These are phyloP conservation scores for Lathyrus sativus DNA, from an alignment of 306 rosid genomes.

Conservation along the genomic window DNA sequence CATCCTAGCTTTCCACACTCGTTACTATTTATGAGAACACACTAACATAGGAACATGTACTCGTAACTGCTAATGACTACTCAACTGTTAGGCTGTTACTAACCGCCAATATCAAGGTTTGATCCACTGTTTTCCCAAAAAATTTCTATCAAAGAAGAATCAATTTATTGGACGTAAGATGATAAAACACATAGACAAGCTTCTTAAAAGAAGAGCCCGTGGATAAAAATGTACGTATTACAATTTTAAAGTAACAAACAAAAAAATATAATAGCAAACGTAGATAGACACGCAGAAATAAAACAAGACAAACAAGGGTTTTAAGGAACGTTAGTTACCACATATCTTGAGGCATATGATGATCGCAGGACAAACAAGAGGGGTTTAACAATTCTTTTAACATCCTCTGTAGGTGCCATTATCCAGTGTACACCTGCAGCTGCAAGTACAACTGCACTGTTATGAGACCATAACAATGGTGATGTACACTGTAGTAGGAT, in stretches of 20 bases:
- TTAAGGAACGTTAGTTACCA: constrained; percentile 59
- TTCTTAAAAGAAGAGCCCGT: constrained; percentile 25
- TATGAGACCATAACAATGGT: constrained; percentile 93
- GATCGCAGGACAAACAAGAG: constrained; percentile 82
- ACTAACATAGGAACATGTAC: not conserved
- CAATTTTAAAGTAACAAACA: constrained; percentile 14
- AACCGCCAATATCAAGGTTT: not conserved
- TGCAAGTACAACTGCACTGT: constrained; percentile 96
- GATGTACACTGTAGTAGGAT: constrained; percentile 86
- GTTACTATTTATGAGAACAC: not conserved
- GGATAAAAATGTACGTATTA: constrained; percentile 1
- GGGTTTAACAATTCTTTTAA: constrained; percentile 79
- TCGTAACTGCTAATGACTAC: not conserved
- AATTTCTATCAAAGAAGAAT: not conserved
- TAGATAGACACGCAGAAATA: not conserved
- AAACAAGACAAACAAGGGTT: constrained; percentile 29
- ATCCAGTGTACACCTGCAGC: constrained; percentile 96
- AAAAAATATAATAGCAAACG: constrained; percentile 21
- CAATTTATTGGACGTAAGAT: not conserved
- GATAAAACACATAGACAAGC: constrained; percentile 27
- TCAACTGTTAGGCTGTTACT: not conserved
- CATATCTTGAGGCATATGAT: constrained; percentile 78
- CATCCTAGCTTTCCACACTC: constrained; percentile 3
- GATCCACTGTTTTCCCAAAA: not conserved
- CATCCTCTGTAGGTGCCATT: constrained; percentile 72